Evolutionary conservation across 495 filamentous ascomycete species (phyloP), one percentile per base, ranked within the genome.

Genomic region (Beverwykella pulmonaria): DNA sequence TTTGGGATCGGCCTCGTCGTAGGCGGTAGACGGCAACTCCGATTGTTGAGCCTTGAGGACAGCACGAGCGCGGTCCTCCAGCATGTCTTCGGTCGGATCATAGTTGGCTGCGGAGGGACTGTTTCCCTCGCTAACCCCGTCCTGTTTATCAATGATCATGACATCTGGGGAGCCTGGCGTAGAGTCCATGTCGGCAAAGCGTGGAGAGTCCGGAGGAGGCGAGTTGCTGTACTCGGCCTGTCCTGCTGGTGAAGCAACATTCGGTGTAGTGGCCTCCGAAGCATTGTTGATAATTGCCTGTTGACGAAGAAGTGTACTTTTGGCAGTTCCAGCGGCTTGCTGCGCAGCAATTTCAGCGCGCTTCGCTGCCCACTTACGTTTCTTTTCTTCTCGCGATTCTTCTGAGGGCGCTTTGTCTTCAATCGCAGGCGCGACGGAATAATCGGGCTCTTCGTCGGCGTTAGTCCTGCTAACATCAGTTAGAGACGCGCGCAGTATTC

Each of bases 81-180:
- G 86, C 90, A 96, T 95, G 75, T 98, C 94, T 71, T 86, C 78
- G 3, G 90, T 96, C 0, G 94, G 95, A 74, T 97, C 92, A 78
- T 98, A 97, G 72, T 97, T 92, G 69, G 94, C 94, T 54, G 94
- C 94, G 39, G 93, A 97, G 46, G 90, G 91, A 17, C 90, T 92
- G 64, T 91, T 87, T 15, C n/a, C 61, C 44, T 58, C 61, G 59
- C 90, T 88, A 69, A 85, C 83, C 58, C 92, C 90, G 67, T 88
- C 77, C 68, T 88, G 84, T 58, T 85, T 81, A 30, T 78, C 74
- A 36, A 88, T 73, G 26, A 79, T 77, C 56, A 90, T 83, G 5
- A 81, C 82, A n/a, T 79, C 77, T 14, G 85, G 83, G 2, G 82
- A 81, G 19, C 81, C 79, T 59, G 79, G 79, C 32, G 74, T 80